Evolutionary conservation across 176 grass and related monocot genomes (phyloP).

Genomic region (Aegilops speltoides): DNA sequence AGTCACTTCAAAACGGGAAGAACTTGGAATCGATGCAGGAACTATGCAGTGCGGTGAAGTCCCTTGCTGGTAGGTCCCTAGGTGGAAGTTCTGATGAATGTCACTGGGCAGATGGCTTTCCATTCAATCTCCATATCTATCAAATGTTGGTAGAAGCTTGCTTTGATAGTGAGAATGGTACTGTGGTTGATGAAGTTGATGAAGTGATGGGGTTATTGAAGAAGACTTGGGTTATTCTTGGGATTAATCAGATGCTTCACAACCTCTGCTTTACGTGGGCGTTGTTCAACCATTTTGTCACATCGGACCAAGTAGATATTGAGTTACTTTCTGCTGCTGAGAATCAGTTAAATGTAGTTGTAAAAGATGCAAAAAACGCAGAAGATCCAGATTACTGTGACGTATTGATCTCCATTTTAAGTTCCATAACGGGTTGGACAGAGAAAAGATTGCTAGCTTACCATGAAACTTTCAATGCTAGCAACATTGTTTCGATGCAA

Average conservation of each 20-base stretch:
- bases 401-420: conserved; percentile 71
- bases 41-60: conserved; percentile 47
- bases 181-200: conserved; percentile 71
- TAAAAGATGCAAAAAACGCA: conserved; percentile 67
- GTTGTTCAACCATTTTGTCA: conserved; percentile 65
- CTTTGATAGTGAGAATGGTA: conserved; percentile 62
- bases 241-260: conserved; percentile 72
- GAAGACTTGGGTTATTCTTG: conserved; percentile 82
- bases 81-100: conserved; percentile 57
- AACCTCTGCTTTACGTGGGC: conserved; percentile 88
- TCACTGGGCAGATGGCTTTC: conserved; percentile 93
- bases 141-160: conserved; percentile 77
- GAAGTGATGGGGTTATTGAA: conserved; percentile 69
- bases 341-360: conserved; percentile 63
- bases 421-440: conserved; percentile 69
- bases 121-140: conserved; percentile 86
- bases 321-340: conserved; percentile 69
- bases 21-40: conserved; percentile 77
- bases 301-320: conserved; percentile 49
- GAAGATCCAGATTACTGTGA: conserved; percentile 87
- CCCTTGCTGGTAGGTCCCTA: conserved; percentile 57
- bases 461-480: conserved; percentile 71
- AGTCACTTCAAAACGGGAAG: conserved; percentile 58
- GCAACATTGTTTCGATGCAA: conserved; percentile 70
- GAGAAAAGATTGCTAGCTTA: conserved; percentile 82